Percentiles rank a stretch among this genome's conserved stretches.
phyloP scores from a whole-genome alignment of 257 asterid genomes.

The Solanum tarapatanum region DNA sequence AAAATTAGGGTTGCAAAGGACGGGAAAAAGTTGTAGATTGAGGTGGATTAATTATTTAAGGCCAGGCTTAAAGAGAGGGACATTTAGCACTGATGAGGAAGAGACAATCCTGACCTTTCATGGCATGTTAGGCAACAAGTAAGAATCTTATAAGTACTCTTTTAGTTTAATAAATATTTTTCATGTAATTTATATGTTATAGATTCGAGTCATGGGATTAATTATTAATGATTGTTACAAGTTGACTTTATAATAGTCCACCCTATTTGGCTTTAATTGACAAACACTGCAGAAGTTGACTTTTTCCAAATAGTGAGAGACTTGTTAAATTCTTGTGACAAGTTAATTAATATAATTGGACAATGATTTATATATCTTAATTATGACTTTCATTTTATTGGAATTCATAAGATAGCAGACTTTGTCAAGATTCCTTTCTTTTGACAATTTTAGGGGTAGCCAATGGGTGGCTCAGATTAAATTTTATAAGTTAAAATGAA shows the following conservation, averaged over 20 bases:
- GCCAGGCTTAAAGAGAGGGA: constrained; percentile 1
- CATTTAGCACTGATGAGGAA: not conserved
- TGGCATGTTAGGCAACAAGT: constrained; percentile 7
- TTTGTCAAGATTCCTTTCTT: not conserved
- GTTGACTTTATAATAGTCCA: not conserved
- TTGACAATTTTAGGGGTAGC: not conserved
- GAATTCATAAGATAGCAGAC: not conserved
- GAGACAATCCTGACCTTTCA: not conserved
- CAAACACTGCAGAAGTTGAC: not conserved
- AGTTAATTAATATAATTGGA: not conserved
- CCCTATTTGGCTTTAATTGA: not conserved
- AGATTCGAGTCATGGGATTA: not conserved
- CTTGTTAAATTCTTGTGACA: not conserved
- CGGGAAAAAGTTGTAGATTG: constrained; percentile 7
- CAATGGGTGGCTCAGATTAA: not conserved
- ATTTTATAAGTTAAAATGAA: not conserved
- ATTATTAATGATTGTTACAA: not conserved
- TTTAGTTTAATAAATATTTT: not conserved
- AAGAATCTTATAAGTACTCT: not conserved
- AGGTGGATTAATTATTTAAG: constrained; percentile 10
- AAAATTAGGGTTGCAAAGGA: not conserved
- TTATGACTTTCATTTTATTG: not conserved
- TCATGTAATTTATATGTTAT: fast-evolving
- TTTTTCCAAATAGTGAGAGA: not conserved
- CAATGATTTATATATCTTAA: not conserved